Base-by-base conservation (phyloP, 192 early-diverging fungal genomes). In the Coemansia sp. region DNA sequence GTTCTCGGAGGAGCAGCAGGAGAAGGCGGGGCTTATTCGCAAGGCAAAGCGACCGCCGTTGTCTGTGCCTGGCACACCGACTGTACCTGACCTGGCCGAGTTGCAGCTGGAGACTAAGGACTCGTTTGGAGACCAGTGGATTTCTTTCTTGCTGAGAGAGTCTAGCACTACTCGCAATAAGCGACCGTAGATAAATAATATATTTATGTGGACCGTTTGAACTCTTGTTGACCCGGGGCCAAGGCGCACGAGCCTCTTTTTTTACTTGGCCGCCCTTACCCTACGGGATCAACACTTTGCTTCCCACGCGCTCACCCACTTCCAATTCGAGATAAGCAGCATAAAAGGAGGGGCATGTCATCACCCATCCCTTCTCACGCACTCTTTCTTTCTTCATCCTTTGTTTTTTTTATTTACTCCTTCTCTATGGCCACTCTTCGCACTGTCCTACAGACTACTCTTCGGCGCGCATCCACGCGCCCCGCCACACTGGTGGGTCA, bases 1-100 rank as follows among this genome's bases (percentile, higher is more conserved):
- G 74, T 90, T 96, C 46, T 89, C 76, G 10, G 95, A 96, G 52
- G 93, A 95, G 78, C 95, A 99, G 70, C 93, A 95, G 67, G 91
- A 88, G 46, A 88, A 92, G 69, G 88, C 91, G 18, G 93, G 94
- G 24, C 78, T 97, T 49, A 90, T 92, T 31, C 83, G 93, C 55
- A 87, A 79, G 65, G 85, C 89, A 20, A 84, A 82, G 53, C 71
- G 80, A 5, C 73, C 86, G 24, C 62, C 70, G 20, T 70, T 70
- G 62, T 74, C 84, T 29, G 71, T 76, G 60, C 86, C 34, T 52
- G 69, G 87, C 39, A 87, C 87, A 27, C 86, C 88, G 0, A 79
- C 79, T 2, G 85, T 87, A 61, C 68, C 71, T 0, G 70, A 62
- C 33, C 22, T 69, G 2, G 43, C 71, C 2, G 68, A 72, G 3